phyloP scores from a whole-genome alignment of 2,329 filamentous ascomycete genomes.

The Graphium sp. region DNA sequence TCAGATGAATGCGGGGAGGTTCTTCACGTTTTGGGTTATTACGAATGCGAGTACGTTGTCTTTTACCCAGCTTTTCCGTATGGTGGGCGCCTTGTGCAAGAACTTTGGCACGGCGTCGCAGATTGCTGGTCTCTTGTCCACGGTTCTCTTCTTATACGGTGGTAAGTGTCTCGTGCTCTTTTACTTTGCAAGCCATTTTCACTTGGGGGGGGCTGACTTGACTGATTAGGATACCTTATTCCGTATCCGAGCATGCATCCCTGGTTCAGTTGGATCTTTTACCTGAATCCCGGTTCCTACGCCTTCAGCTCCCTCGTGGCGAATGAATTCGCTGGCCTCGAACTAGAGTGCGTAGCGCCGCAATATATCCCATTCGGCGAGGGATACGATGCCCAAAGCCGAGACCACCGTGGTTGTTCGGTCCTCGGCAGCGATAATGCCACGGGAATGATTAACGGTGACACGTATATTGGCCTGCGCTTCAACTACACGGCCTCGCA shows the following conservation, averaged over 20 bases:
- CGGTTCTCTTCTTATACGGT: constrained; percentile 12
- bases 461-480: constrained; percentile 31
- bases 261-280: constrained; percentile 39
- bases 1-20: constrained; percentile 16
- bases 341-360: constrained; percentile 39
- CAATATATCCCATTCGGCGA: constrained; percentile 39
- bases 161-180: constrained; percentile 15
- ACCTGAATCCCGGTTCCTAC: constrained; percentile 34
- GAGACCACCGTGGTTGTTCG: constrained; percentile 34
- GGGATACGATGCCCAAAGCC: constrained; percentile 11
- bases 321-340: constrained; percentile 42
- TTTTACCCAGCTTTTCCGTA: constrained; percentile 47
- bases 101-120: constrained; percentile 16
- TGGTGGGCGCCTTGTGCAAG: constrained; percentile 46
- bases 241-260: constrained; percentile 24
- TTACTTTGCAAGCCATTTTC: no score
- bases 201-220: constrained; percentile 37
- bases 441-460: constrained; percentile 28
- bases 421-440: constrained; percentile 30
- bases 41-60: constrained; percentile 40
- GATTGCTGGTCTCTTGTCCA: constrained; percentile 11
- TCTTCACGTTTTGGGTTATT: constrained; percentile 50
- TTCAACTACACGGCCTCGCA: constrained; percentile 40
- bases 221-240: constrained; percentile 36
- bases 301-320: constrained; percentile 50